These are phyloP conservation scores for Penicillium coffeae DNA, from an alignment of 495 filamentous ascomycete species.

Conservation along the genomic window DNA sequence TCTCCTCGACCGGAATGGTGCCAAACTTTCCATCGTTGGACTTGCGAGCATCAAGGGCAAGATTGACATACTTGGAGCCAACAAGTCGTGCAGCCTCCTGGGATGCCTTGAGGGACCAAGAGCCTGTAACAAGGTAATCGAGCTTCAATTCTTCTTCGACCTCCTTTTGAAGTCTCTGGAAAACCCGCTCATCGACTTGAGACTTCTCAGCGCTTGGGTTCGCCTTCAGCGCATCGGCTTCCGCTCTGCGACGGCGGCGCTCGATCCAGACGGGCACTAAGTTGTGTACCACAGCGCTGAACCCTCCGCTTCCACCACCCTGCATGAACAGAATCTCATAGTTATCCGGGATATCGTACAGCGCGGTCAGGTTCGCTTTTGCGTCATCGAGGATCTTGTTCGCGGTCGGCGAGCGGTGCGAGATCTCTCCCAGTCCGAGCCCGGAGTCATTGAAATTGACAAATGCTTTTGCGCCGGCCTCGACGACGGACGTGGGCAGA, in stretches of 20 bases:
- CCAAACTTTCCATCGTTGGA: conserved; percentile 83
- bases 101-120: conserved; percentile 89
- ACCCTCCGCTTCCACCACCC: conserved; percentile 76
- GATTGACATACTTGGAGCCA: conserved; percentile 73
- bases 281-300: conserved; percentile 78
- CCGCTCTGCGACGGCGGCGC: conserved; percentile 41
- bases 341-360: conserved; percentile 70
- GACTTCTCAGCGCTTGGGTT: conserved; percentile 29
- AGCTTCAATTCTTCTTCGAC: conserved; percentile 65
- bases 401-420: conserved; percentile 79
- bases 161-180: conserved; percentile 55
- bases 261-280: conserved; percentile 78
- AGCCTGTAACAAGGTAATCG: conserved; percentile 88
- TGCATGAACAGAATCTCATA: conserved; percentile 83
- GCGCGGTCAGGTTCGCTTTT: conserved; percentile 60
- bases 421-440: conserved; percentile 72
- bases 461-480: conserved; percentile 67
- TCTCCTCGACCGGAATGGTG: conserved; percentile 67
- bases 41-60: conserved; percentile 67
- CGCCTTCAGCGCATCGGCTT: conserved; percentile 32
- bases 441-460: conserved; percentile 80
- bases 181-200: conserved; percentile 49
- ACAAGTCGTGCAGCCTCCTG: conserved; percentile 77
- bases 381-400: conserved; percentile 62
- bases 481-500: conserved; percentile 74